Evolutionary conservation across 169 alveolate species (phyloP).

Genomic region (Pseudocohnilembus persalinus): DNA sequence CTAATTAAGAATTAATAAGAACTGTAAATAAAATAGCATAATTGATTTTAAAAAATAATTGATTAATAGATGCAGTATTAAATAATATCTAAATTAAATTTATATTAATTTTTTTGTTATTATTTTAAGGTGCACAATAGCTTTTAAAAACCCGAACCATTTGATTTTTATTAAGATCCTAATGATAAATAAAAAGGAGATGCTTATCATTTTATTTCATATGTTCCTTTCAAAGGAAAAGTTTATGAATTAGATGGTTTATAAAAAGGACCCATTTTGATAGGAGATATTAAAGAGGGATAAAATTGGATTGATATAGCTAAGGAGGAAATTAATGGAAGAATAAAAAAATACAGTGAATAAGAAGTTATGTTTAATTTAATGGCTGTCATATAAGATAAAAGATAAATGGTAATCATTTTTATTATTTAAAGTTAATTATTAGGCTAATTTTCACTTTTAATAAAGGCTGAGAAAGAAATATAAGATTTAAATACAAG

Average conservation of each 20-base stretch:
- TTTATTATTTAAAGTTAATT: conserved; percentile 1
- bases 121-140: conserved; percentile 68
- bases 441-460: background rate
- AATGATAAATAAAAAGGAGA: conserved; percentile 81
- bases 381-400: conserved; percentile 70
- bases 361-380: conserved; percentile 80
- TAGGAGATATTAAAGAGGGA: conserved; percentile 59
- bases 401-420: conserved; percentile 41
- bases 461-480: background rate
- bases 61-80: too few relatives aligned
- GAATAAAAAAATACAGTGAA: conserved; percentile 62
- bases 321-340: conserved; percentile 54
- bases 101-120: background rate
- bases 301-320: conserved; percentile 77
- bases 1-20: conserved; percentile 84
- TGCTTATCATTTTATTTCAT: conserved; percentile 90
- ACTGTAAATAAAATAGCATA: conserved; percentile 28
- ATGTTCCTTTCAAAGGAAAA: conserved; percentile 81
- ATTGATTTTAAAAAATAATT: background rate
- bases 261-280: conserved; percentile 74
- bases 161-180: conserved; percentile 64
- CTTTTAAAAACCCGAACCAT: conserved; percentile 72
- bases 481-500: too few relatives aligned
- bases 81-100: background rate
- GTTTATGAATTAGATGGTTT: conserved; percentile 89